These are phyloP conservation scores for Secale cereale DNA, from an alignment of 176 grass and related monocot species.

Conservation along the genomic window DNA sequence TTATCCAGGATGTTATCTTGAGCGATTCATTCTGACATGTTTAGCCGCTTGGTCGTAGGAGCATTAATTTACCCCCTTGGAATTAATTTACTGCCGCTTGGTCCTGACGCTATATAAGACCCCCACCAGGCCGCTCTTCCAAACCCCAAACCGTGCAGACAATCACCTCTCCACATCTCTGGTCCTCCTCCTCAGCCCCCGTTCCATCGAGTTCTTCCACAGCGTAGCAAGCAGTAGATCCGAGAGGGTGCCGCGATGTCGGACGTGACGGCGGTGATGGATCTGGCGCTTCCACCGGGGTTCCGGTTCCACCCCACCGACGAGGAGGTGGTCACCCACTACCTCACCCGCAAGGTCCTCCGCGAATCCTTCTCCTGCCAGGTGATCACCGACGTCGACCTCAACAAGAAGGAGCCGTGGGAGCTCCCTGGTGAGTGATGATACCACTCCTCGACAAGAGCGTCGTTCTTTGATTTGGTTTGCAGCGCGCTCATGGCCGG, in stretches of 20 bases:
- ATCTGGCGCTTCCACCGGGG: conserved; percentile 60
- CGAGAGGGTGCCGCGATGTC: neutral
- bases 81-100: no score
- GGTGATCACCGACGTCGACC: conserved; percentile 73
- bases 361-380: conserved; percentile 36
- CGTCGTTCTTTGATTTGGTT: neutral
- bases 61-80: neutral
- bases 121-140: neutral
- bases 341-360: conserved; percentile 58
- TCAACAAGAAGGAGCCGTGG: conserved; percentile 96
- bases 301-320: conserved; percentile 96
- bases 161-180: neutral
- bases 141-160: neutral
- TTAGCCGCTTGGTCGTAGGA: neutral
- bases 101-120: conserved; percentile 5
- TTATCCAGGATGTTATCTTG: neutral
- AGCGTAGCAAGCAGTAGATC: no score
- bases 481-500: neutral
- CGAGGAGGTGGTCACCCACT: conserved; percentile 67
- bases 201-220: neutral
- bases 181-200: no score
- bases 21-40: neutral
- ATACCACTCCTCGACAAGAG: neutral
- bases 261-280: conserved; percentile 28
- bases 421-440: conserved; percentile 60